Evolutionary conservation across 192 early-diverging fungal species (phyloP), one percentile per base, ranked within the genome.

Genomic region (Diversispora epigaea): DNA sequence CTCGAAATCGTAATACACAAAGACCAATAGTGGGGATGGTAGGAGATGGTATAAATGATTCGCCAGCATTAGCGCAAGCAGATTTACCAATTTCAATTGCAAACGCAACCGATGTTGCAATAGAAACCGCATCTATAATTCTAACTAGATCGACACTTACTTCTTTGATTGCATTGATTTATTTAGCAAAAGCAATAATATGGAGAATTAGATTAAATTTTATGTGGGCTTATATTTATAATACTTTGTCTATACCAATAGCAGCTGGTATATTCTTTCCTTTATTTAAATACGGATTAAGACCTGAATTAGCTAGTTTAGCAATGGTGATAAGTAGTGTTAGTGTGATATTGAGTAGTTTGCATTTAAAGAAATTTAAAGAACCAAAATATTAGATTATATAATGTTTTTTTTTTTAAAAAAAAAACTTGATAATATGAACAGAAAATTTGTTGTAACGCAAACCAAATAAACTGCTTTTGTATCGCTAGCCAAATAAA

Each of bases 41-140:
- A 6, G 96, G 96, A 25, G 96, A 98, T 78, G 96, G 96, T 15
- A 95, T 98, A 78, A 98, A 98, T 70, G 96, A 97, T 82, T 91
- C 95, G 4, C 89, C 93, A 52, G 96, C 96, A 2, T 81, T 98
- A 2, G 93, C 95, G 4, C 91, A 93, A 73, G 90, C 95, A 3
- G 92, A 96, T 82, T 85, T 98, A 41, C 94, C 95, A 5, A 92
- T 98, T 68, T 93, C 96, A 4, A 85, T 98, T 39, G 93, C 94
- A 14, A 90, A 89, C 6, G 96, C 94, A 9, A 94, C 95, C 0
- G 95, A 95, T 44, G 89, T 95, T 55, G 94, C 95, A 3, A 93
- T 96, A 68, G 94, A 98, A 80, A 88, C 95, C 0, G 93, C 96
- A 10, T 89, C 91, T 21, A 92, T 90, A 32, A 87, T 98, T 22